Percentiles rank a stretch among this genome's conserved stretches.
These are phyloP conservation scores for Penicillium brevicompactum DNA, from an alignment of 2,329 filamentous ascomycete species.

Conservation along the genomic window DNA sequence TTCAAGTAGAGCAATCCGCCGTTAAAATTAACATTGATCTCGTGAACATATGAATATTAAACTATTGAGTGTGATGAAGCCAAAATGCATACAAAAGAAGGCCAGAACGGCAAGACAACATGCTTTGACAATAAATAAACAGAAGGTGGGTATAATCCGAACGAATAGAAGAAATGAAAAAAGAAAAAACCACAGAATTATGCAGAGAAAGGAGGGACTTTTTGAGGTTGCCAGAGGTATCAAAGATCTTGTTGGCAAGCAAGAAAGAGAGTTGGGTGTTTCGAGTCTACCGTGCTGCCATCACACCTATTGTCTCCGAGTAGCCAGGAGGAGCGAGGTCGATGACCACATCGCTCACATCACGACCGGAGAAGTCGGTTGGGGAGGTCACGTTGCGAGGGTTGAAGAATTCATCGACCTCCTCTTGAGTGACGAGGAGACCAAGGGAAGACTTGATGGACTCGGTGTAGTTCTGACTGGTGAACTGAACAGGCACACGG, in stretches of 20 bases:
- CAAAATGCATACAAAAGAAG: neutral
- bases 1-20: too few species aligned
- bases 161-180: neutral
- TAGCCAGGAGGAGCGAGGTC: slow-evolving; percentile 20
- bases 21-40: too few species aligned
- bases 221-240: neutral
- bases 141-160: slow-evolving; percentile 4
- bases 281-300: neutral
- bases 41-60: too few species aligned
- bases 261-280: neutral
- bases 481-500: slow-evolving; percentile 48
- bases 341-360: slow-evolving; percentile 5
- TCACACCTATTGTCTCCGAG: slow-evolving; percentile 8
- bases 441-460: slow-evolving; percentile 11
- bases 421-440: slow-evolving; percentile 26
- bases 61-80: neutral
- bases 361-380: neutral
- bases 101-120: neutral
- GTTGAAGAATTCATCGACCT: slow-evolving; percentile 32
- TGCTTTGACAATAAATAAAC: neutral
- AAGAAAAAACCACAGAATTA: neutral
- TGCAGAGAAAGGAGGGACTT: neutral
- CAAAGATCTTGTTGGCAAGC: neutral
- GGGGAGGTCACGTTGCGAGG: slow-evolving; percentile 29
- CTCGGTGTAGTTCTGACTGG: slow-evolving; percentile 19